phyloP scores from a whole-genome alignment of 805 yeast species.

The Torulaspora indica region DNA sequence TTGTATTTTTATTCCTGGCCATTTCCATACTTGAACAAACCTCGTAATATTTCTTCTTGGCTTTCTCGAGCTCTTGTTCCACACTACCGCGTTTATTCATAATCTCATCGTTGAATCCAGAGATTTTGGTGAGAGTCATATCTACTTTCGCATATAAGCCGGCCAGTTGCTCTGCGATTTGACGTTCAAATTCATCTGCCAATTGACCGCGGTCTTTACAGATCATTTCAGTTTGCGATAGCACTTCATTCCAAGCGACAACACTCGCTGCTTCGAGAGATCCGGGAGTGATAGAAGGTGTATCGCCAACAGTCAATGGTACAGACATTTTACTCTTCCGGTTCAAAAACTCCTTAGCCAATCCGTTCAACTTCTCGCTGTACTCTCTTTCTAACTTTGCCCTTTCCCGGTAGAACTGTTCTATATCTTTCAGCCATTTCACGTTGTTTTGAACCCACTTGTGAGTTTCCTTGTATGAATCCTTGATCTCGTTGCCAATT shows the following conservation, averaged over 20 bases:
- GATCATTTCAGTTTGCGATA: constrained; percentile 75
- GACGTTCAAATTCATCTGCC: constrained; percentile 53
- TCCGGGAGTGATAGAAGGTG: constrained; percentile 90
- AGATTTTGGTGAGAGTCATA: constrained; percentile 51
- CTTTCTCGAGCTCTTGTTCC: constrained; percentile 33
- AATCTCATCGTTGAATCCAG: constrained; percentile 55
- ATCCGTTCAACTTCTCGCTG: constrained; percentile 55
- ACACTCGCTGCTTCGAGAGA: constrained; percentile 82
- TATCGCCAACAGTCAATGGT: constrained; percentile 78
- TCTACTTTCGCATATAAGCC: constrained; percentile 52
- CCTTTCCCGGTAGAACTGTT: constrained; percentile 77
- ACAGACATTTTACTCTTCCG: constrained; percentile 70
- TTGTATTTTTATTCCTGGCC: constrained; percentile 70
- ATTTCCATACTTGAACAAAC: constrained; percentile 75
- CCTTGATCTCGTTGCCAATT: constrained; percentile 73
- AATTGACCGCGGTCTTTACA: constrained; percentile 62
- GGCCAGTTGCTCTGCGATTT: constrained; percentile 57
- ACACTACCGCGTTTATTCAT: constrained; percentile 38
- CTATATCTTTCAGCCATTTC: constrained; percentile 72
- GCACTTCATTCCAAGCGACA: constrained; percentile 85
- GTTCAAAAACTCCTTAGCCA: constrained; percentile 66
- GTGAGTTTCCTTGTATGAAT: constrained; percentile 69
- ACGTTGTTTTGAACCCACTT: constrained; percentile 76
- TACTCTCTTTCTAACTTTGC: constrained; percentile 81
- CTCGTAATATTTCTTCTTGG: constrained; percentile 72